These are phyloP conservation scores for Stipa capillata DNA, from an alignment of 176 grass and related monocot species.

Conservation along the genomic window DNA sequence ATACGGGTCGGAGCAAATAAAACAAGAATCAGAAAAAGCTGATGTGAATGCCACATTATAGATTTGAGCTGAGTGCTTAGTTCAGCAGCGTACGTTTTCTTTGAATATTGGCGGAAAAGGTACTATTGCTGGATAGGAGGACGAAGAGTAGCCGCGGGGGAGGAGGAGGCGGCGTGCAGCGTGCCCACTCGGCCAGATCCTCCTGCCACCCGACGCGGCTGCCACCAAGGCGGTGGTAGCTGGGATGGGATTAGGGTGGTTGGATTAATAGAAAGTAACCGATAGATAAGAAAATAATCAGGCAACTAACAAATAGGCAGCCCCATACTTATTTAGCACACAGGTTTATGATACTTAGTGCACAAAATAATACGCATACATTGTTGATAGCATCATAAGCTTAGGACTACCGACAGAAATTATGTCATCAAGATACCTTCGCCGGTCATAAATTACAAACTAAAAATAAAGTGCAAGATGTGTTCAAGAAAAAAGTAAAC, in stretches of 20 bases:
- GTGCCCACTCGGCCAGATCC: no score
- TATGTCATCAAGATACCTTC: background rate
- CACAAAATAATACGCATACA: background rate
- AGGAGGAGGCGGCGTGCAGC: no score
- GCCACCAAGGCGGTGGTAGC: no score
- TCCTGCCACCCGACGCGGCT: no score
- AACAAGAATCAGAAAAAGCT: background rate
- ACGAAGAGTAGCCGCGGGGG: no score
- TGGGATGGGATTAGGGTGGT: no score
- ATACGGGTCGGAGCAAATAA: background rate
- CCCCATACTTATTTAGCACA: background rate
- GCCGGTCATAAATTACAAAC: background rate
- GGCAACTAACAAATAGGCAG: no score
- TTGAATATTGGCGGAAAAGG: background rate
- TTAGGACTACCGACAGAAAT: background rate
- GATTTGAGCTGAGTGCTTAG: background rate
- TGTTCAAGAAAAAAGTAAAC: background rate
- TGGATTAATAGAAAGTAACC: no score
- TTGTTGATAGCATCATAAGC: background rate
- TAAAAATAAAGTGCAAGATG: background rate
- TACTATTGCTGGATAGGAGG: no score
- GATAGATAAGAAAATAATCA: no score
- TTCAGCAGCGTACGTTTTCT: background rate
- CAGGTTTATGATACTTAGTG: background rate
- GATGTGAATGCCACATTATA: background rate